Conservation (phyloP, 257 asterid species). For the Solanum chilense region DNA sequence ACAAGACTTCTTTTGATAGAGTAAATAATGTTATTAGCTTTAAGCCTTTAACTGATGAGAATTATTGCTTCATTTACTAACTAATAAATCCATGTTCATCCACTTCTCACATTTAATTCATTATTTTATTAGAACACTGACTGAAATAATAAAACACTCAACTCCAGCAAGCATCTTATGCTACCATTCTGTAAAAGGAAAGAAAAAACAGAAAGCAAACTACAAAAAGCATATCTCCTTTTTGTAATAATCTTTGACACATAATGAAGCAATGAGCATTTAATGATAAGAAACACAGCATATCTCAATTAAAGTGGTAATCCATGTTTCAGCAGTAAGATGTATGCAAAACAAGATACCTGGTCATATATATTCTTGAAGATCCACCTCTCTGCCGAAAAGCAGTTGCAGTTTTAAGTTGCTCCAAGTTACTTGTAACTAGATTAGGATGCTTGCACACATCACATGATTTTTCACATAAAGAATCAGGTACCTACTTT, state of each 20-base stretch:
- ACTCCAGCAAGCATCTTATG: not conserved
- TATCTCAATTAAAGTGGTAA: not conserved
- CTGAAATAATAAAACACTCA: not conserved
- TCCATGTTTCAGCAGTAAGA: not conserved
- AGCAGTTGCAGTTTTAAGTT: slow-evolving; percentile 43
- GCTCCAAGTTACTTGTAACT: slow-evolving; percentile 67
- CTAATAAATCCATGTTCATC: not conserved
- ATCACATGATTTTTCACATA: slow-evolving; percentile 81
- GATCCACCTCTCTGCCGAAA: slow-evolving; percentile 44
- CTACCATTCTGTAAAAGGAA: not conserved
- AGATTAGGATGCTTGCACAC: slow-evolving; percentile 66
- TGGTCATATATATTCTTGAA: slow-evolving; percentile 66
- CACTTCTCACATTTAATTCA: not conserved
- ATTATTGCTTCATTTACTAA: not conserved
- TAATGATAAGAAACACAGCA: not conserved
- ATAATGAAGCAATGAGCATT: not conserved
- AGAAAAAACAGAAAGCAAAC: not conserved
- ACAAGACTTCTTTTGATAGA: not conserved
- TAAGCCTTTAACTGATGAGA: not conserved
- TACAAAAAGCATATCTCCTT: not conserved
- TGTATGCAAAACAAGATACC: slow-evolving; percentile 26
- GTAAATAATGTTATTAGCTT: not conserved
- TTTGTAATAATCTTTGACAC: not conserved
- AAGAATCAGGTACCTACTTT: slow-evolving; percentile 53
- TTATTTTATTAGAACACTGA: not conserved